phyloP scores from a whole-genome alignment of 129 eudicot genomes.

The Chrysanthemum makinoi region DNA sequence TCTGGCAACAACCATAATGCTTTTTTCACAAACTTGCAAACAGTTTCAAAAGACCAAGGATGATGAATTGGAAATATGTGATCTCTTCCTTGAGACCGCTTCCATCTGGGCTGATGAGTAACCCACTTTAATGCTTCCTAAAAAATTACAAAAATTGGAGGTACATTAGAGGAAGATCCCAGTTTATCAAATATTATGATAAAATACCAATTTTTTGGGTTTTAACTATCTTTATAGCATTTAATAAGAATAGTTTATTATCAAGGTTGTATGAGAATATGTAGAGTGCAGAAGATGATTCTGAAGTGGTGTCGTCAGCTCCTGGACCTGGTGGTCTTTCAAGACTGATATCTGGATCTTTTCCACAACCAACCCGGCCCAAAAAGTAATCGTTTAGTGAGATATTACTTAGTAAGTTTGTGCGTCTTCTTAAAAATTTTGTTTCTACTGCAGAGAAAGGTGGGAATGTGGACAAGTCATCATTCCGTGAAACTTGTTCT shows the following conservation, averaged over 20 bases:
- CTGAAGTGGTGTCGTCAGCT: no score
- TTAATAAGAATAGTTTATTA: no score
- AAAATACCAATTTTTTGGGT: neutral
- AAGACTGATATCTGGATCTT: no score
- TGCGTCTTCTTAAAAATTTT: slow-evolving; percentile 83
- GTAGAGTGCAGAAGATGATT: no score
- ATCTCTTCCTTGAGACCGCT: slow-evolving; percentile 93
- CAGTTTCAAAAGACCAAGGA: slow-evolving; percentile 98
- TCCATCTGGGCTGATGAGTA: slow-evolving; percentile 96
- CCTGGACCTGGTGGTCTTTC: no score
- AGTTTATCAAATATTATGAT: neutral
- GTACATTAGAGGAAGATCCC: neutral
- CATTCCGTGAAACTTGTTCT: slow-evolving; percentile 92
- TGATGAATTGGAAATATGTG: slow-evolving; percentile 99
- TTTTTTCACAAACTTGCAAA: slow-evolving; percentile 73
- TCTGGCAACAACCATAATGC: slow-evolving; percentile 97
- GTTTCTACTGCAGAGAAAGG: slow-evolving; percentile 89
- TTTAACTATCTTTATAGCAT: no score
- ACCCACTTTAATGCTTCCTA: slow-evolving; percentile 97
- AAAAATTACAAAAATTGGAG: slow-evolving; percentile 9
- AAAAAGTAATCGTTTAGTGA: slow-evolving; percentile 35
- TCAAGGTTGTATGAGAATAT: no score
- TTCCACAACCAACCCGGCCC: no score
- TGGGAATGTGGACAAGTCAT: slow-evolving; percentile 72
- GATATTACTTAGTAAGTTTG: slow-evolving; percentile 71